These are phyloP conservation scores for Coniochaeta sp. DNA, from an alignment of 2,329 filamentous ascomycete genomes.

Conservation along the genomic window DNA sequence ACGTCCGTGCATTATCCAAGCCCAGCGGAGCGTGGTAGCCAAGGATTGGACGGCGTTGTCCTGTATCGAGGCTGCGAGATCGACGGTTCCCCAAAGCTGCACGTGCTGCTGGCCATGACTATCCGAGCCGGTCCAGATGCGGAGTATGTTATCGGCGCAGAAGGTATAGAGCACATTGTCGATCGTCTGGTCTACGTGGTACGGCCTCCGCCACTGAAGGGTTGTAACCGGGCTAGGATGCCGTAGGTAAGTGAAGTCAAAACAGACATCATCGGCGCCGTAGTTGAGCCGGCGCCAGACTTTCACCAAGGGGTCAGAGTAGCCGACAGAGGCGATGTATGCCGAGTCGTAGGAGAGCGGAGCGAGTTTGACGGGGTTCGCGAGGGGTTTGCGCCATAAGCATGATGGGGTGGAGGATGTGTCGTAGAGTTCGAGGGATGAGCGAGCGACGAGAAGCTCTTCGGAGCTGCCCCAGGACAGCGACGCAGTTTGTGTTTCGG, in stretches of 20 bases:
- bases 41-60: slow-evolving; percentile 15
- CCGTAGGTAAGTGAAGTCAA: slow-evolving; percentile 85
- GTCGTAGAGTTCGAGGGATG: slow-evolving; percentile 60
- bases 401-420: slow-evolving; percentile 40
- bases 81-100: slow-evolving; percentile 72
- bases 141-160: slow-evolving; percentile 70
- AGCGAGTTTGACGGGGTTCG: slow-evolving; percentile 66
- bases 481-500: slow-evolving; percentile 14
- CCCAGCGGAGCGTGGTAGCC: slow-evolving; percentile 46
- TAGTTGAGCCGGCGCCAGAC: slow-evolving; percentile 87
- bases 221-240: slow-evolving; percentile 76
- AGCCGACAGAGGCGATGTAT: slow-evolving; percentile 74
- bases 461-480: slow-evolving; percentile 84
- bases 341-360: slow-evolving; percentile 79
- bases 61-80: slow-evolving; percentile 65
- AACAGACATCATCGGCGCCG: slow-evolving; percentile 72
- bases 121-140: slow-evolving; percentile 78
- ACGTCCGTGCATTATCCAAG: slow-evolving; percentile 74
- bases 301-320: slow-evolving; percentile 78
- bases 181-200: slow-evolving; percentile 67
- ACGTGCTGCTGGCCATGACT: slow-evolving; percentile 63
- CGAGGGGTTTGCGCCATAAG: slow-evolving; percentile 69
- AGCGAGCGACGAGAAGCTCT: slow-evolving; percentile 74
- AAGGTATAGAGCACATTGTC: slow-evolving; percentile 89
- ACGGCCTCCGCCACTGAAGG: slow-evolving; percentile 77